Evolutionary conservation across 495 filamentous ascomycete genomes (phyloP), one percentile per base, ranked within the genome.

Genomic region (Penicillium angulare): DNA sequence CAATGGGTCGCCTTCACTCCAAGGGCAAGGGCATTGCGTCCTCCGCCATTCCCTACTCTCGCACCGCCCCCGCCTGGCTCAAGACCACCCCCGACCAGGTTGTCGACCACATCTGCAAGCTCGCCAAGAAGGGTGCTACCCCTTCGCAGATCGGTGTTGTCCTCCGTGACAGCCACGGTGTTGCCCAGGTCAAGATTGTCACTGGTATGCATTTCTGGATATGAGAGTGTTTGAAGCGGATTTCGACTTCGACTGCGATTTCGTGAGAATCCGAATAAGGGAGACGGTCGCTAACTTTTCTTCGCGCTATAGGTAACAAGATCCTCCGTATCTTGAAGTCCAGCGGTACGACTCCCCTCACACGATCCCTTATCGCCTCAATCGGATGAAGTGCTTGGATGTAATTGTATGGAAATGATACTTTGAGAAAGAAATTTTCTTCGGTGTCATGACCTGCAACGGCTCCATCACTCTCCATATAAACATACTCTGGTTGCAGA

Each of bases 131-230:
- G 86, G 91, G 93, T 77, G 88, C 89, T 52, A 93, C 92, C 53
- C 95, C 93, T 56, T 95, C 89, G 55, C 93, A 97, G 83, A 99
- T 97, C 66, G 95, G 95, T 88, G 92, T 97, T 68, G 78, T 96
- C 58, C 86, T 99, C 72, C 85, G 95, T 79, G 95, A 99, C 79
- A 89, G 85, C 54, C 95, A 97, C 77, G 95, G 95, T 65, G 81
- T 99, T 75, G 87, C 93, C 60, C 93, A 97, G 79, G 91, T 96
- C 75, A 92, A 91, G 81, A 78, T 93, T 61, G 90, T 97, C 50
- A 96, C 92, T 73, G 90, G 92, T 96, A 89, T 70, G 86, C 46
- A 60, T 48, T 40, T 5, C 49, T 31, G 17, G n/a, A 26, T 42
- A 10, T 38, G 17, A 34, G 23, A 41, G n/a, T n/a, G n/a, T n/a